phyloP scores from a whole-genome alignment of 2,329 filamentous ascomycete species.

The Monascus ruber region DNA sequence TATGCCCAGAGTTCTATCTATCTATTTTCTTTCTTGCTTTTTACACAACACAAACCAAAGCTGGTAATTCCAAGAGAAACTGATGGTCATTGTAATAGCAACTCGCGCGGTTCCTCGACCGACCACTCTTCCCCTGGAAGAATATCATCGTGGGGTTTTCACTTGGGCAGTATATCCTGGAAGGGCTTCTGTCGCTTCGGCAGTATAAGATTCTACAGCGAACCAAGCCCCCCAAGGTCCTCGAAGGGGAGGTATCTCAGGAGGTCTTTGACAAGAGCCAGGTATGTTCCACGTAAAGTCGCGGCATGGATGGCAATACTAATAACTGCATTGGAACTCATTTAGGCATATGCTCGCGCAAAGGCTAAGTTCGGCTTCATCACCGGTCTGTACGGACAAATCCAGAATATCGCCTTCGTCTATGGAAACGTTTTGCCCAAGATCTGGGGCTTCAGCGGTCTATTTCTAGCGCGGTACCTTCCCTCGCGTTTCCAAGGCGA shows the following conservation, averaged over 20 bases:
- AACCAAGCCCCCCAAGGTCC: conserved; percentile 70
- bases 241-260: conserved; percentile 77
- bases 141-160: conserved; percentile 90
- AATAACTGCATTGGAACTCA: background rate
- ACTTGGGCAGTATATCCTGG: conserved; percentile 78
- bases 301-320: background rate
- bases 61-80: background rate
- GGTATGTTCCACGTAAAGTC: conserved; percentile 28
- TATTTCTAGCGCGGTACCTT: conserved; percentile 60
- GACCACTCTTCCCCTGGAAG: conserved; percentile 95
- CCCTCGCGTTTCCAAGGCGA: conserved; percentile 76
- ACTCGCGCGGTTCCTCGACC: conserved; percentile 78
- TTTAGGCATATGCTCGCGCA: conserved; percentile 76
- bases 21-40: too few species aligned
- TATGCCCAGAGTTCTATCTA: conserved; percentile 5
- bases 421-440: conserved; percentile 84
- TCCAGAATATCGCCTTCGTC: conserved; percentile 82
- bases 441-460: conserved; percentile 73
- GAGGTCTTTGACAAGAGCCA: conserved; percentile 92
- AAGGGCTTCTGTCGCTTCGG: conserved; percentile 76
- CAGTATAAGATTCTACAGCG: conserved; percentile 81
- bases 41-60: background rate
- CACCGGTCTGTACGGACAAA: conserved; percentile 69
- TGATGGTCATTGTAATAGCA: conserved; percentile 27
- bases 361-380: conserved; percentile 85